Evolutionary conservation across 768 basidiomycete species (phyloP).

Genomic region (Lactifluus rugatus): DNA sequence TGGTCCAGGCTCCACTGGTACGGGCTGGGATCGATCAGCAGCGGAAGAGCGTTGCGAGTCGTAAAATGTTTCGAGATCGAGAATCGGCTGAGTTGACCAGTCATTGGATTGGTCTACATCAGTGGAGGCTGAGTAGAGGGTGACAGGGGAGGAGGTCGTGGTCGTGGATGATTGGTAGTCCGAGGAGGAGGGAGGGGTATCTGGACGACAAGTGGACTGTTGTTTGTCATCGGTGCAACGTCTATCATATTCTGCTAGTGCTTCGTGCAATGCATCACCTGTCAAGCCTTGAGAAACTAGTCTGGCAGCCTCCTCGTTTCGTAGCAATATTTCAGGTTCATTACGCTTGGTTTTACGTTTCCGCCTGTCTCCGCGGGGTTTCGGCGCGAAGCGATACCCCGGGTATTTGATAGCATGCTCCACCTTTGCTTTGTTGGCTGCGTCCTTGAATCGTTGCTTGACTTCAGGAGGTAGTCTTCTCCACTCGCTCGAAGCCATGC

Average conservation of each 20-base stretch:
- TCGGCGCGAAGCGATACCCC: constrained; percentile 20
- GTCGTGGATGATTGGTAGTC: not conserved
- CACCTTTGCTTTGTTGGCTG: constrained; percentile 19
- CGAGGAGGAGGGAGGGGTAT: not conserved
- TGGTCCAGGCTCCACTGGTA: not conserved
- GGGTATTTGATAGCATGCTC: constrained; percentile 22
- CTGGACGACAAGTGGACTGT: not conserved
- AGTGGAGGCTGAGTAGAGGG: not conserved
- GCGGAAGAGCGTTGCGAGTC: not conserved
- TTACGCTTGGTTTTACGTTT: constrained; percentile 15
- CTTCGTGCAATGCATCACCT: constrained; percentile 3
- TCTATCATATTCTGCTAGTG: constrained; percentile 5
- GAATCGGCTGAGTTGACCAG: not conserved
- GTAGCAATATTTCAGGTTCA: constrained; percentile 10
- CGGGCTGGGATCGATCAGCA: not conserved
- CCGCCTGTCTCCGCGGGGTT: constrained; percentile 2
- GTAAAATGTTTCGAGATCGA: not conserved
- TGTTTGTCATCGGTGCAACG: not conserved
- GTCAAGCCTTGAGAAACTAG: constrained; percentile 9
- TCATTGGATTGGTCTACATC: not conserved
- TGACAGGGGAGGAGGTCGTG: not conserved
- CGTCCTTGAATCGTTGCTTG: constrained; percentile 19
- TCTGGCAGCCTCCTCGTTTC: constrained; percentile 12
- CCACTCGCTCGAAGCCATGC: constrained; percentile 23
- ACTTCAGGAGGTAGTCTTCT: constrained; percentile 19